Evolutionary conservation across 2,329 filamentous ascomycete species (phyloP), one percentile per base, ranked within the genome.

Genomic region (Sphaerulina musiva): DNA sequence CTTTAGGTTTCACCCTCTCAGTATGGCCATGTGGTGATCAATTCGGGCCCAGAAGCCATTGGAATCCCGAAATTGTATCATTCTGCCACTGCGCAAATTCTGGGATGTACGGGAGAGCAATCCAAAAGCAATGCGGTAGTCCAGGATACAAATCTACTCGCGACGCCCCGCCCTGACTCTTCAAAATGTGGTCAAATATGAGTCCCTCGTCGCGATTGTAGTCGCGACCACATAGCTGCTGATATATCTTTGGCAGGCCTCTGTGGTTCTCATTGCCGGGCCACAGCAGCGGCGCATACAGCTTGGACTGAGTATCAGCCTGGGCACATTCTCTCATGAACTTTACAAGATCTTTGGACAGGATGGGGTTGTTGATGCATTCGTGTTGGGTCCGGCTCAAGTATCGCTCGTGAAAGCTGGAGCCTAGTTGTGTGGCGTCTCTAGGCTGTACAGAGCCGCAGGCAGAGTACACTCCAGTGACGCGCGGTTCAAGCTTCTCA

Each of bases 171-270:
- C 66, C 71, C 1, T 74, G 69, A 47, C 75, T 74, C 20, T 72
- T 67, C 52, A 81, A 59, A 0, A 75, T 62, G 38, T 70, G 64
- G 59, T 78, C 77, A 55, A 79, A 80, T 0, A 80, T 73, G 41
- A 81, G 57, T 0, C 67, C 74, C 50, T 80, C 78, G 56, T 81
- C 79, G 2, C 79, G 66, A 6, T 76, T 58, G 0, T 73, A 73
- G 61, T 81, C 79, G 48, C 75, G 51, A 6, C 77, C 78, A 56
- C 72, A 74, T 1, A 79, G 66, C 61, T 79, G 76, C 4, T 81
- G 66, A 61, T 78, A 80, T 0, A 74, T 68, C 2, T 67, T 70
- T 3, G 77, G 76, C 9, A 78, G 62, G 2, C 60, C 67, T 4
- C 59, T 54, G 48, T 72, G 69, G 11, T 54, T 46, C 45, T 53